These are phyloP conservation scores for Speleostelium caveatum DNA, from an alignment of 78 protist genomes.

Conservation along the genomic window DNA sequence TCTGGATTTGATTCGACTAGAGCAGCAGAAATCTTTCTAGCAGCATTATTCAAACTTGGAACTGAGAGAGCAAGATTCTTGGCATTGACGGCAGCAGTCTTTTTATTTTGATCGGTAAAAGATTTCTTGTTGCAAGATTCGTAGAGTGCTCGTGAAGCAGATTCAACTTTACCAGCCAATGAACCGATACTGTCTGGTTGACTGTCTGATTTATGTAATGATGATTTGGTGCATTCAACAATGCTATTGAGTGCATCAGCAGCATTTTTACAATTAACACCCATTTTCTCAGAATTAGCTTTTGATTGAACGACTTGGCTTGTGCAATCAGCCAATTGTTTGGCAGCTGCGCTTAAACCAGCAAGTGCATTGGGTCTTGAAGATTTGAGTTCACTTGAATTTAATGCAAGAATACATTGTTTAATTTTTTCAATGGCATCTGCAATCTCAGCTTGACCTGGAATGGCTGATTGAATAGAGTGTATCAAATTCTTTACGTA, in stretches of 20 bases:
- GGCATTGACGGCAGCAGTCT: constrained; percentile 63
- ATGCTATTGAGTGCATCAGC: constrained; percentile 37
- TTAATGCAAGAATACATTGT: constrained; percentile 27
- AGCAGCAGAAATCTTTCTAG: constrained; percentile 52
- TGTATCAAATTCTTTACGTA: constrained; percentile 19
- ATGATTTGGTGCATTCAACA: constrained; percentile 59
- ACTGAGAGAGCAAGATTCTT: constrained; percentile 62
- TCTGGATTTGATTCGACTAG: constrained; percentile 38
- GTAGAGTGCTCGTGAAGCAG: constrained; percentile 2
- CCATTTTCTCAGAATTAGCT: constrained; percentile 74
- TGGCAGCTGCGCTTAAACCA: constrained; percentile 22
- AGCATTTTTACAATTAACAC: constrained; percentile 56
- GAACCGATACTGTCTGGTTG: constrained; percentile 53
- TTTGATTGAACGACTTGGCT: constrained; percentile 65
- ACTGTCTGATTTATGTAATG: constrained; percentile 18
- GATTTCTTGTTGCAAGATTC: constrained; percentile 32
- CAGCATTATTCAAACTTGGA: constrained; percentile 64
- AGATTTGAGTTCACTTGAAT: constrained; percentile 3
- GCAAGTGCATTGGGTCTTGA: constrained; percentile 33
- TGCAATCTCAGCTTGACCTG: constrained; percentile 80
- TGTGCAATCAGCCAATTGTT: constrained; percentile 53
- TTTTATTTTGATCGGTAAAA: constrained; percentile 32
- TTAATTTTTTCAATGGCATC: constrained; percentile 64
- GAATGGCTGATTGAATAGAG: constrained; percentile 50
- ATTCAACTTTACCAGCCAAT: constrained; percentile 49